A percentile compares a stretch with the other conserved stretches of the same genome.
Conservation (phyloP, 768 basidiomycete species). For the Gloeophyllum trabeum region DNA sequence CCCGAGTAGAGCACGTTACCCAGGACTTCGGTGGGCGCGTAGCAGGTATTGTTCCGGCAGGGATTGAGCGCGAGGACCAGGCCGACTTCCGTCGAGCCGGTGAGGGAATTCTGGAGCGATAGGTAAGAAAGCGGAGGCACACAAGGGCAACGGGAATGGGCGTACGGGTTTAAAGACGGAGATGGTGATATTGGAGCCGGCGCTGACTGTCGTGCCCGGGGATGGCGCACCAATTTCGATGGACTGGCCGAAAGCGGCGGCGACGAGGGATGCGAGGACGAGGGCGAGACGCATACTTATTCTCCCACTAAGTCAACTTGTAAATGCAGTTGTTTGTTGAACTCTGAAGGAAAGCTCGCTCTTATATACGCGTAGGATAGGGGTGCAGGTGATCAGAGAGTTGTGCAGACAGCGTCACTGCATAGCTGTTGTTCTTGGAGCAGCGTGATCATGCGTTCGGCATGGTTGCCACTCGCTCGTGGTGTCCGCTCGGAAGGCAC, state of each 20-base stretch:
- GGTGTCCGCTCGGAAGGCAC: too few relatives aligned
- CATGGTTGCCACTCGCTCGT: too few relatives aligned
- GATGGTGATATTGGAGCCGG: conserved; percentile 20
- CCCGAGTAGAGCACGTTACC: conserved; percentile 20
- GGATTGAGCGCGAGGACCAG: conserved; percentile 19
- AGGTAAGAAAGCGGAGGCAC: too few relatives aligned
- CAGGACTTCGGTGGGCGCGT: conserved; percentile 12
- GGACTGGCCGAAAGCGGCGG: conserved; percentile 19
- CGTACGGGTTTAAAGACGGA: conserved; percentile 22
- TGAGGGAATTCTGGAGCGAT: conserved; percentile 17
- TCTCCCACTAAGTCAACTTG: too few relatives aligned
- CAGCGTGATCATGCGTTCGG: too few relatives aligned
- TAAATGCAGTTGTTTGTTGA: too few relatives aligned
- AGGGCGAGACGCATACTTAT: too few relatives aligned
- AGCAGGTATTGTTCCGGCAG: conserved; percentile 9
- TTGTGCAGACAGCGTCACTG: too few relatives aligned
- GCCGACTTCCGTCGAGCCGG: conserved; percentile 20
- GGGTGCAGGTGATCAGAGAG: too few relatives aligned
- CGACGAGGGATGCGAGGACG: background rate
- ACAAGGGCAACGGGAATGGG: background rate
- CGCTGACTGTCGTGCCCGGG: conserved; percentile 10
- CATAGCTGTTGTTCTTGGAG: too few relatives aligned
- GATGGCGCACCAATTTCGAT: conserved; percentile 21
- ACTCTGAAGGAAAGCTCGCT: too few relatives aligned
- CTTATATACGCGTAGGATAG: too few relatives aligned